phyloP scores from a whole-genome alignment of 1,139 yeast genomes.

The Taphrina flavorubra region DNA sequence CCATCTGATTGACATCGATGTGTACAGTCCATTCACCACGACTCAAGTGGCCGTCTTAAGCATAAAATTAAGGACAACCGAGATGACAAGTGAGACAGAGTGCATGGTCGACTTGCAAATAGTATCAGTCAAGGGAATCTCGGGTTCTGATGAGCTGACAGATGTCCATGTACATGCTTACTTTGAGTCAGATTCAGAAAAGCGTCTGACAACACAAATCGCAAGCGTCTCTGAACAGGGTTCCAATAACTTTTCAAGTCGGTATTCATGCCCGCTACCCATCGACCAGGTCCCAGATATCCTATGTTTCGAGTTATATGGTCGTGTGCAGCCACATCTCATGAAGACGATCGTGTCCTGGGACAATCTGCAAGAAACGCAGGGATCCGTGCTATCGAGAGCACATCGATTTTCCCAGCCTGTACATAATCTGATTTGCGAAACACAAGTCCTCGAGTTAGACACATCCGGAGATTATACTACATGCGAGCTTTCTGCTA shows the following conservation, averaged over 20 bases:
- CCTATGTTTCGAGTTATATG: conserved; percentile 46
- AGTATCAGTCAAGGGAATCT: conserved; percentile 12
- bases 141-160: conserved; percentile 42
- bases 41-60: conserved; percentile 25
- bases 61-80: conserved; percentile 42
- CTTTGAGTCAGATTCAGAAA: conserved; percentile 17
- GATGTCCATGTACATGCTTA: conserved; percentile 38
- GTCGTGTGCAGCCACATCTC: conserved; percentile 45
- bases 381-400: neutral
- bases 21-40: conserved; percentile 43
- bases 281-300: conserved; percentile 13
- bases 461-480: conserved; percentile 48
- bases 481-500: conserved; percentile 46
- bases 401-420: neutral
- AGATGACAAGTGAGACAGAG: conserved; percentile 31
- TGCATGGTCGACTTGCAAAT: conserved; percentile 42
- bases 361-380: conserved; percentile 51
- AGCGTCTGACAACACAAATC: conserved; percentile 27
- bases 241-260: conserved; percentile 28
- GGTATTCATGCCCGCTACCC: conserved; percentile 24
- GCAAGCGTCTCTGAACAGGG: neutral
- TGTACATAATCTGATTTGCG: conserved; percentile 42
- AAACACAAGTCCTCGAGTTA: conserved; percentile 47
- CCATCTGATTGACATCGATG: conserved; percentile 41
- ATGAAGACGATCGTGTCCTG: conserved; percentile 49